Base-by-base conservation (phyloP, 345 rosid genomes). In the Aquilaria malaccensis region DNA sequence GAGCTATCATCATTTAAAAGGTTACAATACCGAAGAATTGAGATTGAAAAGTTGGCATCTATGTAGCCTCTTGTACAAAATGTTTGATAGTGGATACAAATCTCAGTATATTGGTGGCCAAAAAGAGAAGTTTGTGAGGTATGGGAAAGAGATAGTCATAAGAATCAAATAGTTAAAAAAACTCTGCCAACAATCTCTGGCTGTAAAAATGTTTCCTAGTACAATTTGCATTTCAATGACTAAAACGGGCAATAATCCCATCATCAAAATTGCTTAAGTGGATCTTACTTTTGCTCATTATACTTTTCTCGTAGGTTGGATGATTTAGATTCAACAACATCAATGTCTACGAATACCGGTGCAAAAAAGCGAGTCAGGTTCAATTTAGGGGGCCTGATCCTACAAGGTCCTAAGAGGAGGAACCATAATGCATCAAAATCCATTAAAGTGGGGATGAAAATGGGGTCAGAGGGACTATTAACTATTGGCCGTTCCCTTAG, bases 71-170 rank as follows among this genome's bases (percentile, higher is more conserved):
- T 67, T 59, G 54, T 55, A 47, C 70, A 72, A 68, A 72, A 83
- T 86, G 87, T 81, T 83, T 68, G 93, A 80, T 50, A 72, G 76
- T 63, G 76, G 77, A 70, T 85, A 79, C 81, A 90, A 87, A 76
- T 87, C 95, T 63, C 93, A 83, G 67, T 79, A 70, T 64, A 87
- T 82, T 33, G 91, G 83, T 61, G 97, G 91, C 60, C 84, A 85
- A 51, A 83, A 70, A 66, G 93, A 87, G 70, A 82, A 87, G 61
- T 87, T 87, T 56, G 87, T 90, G 30, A 85, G 97, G 92, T 84
- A 72, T 22, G 22, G 22, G 22, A 22, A 22, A 1, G 22, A 22
- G 22, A 22, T 22, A 22, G 22, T 22, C 22, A 22, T 22, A 22
- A 22, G 22, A 22, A 22, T 22, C 22, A 22, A 22, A 22, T 22